These are phyloP conservation scores for Avena insularis DNA, from an alignment of 176 grass and related monocot genomes.

Conservation along the genomic window DNA sequence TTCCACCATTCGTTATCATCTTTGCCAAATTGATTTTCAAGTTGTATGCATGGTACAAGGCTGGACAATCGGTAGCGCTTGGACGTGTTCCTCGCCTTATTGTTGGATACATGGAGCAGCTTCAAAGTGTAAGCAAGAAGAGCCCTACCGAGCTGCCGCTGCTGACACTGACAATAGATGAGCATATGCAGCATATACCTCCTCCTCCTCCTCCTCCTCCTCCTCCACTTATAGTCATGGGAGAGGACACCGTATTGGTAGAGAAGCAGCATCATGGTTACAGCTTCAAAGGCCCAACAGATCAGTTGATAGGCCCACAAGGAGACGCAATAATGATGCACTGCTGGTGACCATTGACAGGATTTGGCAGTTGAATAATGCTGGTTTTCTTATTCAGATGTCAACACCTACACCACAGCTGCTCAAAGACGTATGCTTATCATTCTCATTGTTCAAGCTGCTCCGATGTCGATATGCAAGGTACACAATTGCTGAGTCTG, in stretches of 20 bases:
- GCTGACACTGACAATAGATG: too few species aligned
- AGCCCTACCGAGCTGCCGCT: neutral
- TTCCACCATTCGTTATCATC: neutral
- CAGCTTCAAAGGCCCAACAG: neutral
- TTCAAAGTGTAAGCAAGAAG: neutral
- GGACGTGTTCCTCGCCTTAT: slow-evolving; percentile 12
- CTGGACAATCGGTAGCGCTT: neutral
- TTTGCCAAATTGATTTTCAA: neutral
- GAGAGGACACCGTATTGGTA: neutral
- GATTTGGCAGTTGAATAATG: neutral
- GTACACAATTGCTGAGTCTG: neutral
- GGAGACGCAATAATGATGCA: neutral
- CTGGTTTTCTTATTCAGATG: neutral
- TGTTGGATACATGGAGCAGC: slow-evolving; percentile 15
- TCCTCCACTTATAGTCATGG: neutral
- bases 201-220: neutral
- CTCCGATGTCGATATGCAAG: slow-evolving; percentile 12
- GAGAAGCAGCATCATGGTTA: neutral
- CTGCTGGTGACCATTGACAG: neutral
- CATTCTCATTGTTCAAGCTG: slow-evolving; percentile 38
- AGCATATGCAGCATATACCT: neutral
- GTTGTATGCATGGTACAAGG: neutral
- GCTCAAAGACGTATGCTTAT: slow-evolving; percentile 8
- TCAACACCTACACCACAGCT: neutral
- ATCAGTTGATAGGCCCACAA: too few species aligned